Evolutionary conservation across 768 basidiomycete species (phyloP).

Genomic region (Xerocomellus chrysenteron): DNA sequence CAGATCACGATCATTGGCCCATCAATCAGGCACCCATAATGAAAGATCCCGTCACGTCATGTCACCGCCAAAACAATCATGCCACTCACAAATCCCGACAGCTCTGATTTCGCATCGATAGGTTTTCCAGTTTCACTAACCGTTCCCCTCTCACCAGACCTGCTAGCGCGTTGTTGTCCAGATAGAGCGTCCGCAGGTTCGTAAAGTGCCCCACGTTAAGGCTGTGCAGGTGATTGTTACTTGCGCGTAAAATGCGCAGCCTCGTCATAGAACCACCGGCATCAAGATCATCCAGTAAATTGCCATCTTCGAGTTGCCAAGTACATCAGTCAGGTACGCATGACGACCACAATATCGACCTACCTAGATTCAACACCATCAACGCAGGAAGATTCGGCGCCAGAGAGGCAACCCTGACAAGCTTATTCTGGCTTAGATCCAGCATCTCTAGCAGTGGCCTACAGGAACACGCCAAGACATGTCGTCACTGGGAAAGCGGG

Average conservation of each 20-base stretch:
- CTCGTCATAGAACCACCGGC: slow-evolving; percentile 56
- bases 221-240: slow-evolving; percentile 71
- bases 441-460: slow-evolving; percentile 75
- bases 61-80: slow-evolving; percentile 20
- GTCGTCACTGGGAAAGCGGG: slow-evolving; percentile 6
- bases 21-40: slow-evolving; percentile 38
- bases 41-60: slow-evolving; percentile 39
- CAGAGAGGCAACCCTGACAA: slow-evolving; percentile 60
- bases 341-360: slow-evolving; percentile 35
- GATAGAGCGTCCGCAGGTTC: slow-evolving; percentile 85
- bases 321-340: slow-evolving; percentile 16
- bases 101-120: slow-evolving; percentile 89
- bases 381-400: slow-evolving; percentile 56
- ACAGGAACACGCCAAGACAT: slow-evolving; percentile 9
- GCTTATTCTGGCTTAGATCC: slow-evolving; percentile 74
- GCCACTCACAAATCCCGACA: slow-evolving; percentile 69
- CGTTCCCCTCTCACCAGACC: slow-evolving; percentile 53
- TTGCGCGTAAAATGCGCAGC: slow-evolving; percentile 81
- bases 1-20: slow-evolving; percentile 33
- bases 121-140: slow-evolving; percentile 76
- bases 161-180: slow-evolving; percentile 76
- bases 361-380: slow-evolving; percentile 80
- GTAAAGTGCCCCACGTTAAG: slow-evolving; percentile 65
- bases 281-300: slow-evolving; percentile 57
- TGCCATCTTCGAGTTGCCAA: slow-evolving; percentile 58